A percentile compares a stretch with the other conserved stretches of the same genome.
Conservation (phyloP, 306 rosid genomes). For the Psophocarpus tetragonolobus region DNA sequence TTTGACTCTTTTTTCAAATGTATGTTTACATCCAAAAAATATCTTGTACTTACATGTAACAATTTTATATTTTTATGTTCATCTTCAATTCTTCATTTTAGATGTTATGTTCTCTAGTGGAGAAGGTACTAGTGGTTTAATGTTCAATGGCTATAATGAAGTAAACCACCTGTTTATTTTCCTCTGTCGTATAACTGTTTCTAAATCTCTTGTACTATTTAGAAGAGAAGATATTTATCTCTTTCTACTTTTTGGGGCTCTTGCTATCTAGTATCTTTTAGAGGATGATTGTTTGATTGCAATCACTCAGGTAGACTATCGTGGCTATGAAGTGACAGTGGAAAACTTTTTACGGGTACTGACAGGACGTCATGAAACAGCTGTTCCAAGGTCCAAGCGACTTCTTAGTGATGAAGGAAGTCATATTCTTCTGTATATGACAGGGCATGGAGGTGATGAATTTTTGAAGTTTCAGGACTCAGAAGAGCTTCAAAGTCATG, state of each 20-base stretch:
- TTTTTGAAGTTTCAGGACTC: slow-evolving; percentile 97
- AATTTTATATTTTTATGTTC: slow-evolving; percentile 11
- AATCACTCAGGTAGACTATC: slow-evolving; percentile 84
- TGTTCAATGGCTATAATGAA: neutral
- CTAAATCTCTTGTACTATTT: slow-evolving; percentile 15
- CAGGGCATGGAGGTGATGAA: slow-evolving; percentile 98
- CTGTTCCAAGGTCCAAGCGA: slow-evolving; percentile 97
- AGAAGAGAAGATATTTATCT: slow-evolving; percentile 5
- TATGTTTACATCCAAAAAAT: neutral
- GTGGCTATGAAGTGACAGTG: slow-evolving; percentile 95
- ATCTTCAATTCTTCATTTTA: neutral
- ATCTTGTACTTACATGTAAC: neutral
- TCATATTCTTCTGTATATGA: slow-evolving; percentile 94
- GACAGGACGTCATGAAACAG: slow-evolving; percentile 85
- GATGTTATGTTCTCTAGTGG: slow-evolving; percentile 10
- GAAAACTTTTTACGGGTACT: slow-evolving; percentile 85
- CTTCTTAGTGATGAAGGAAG: slow-evolving; percentile 98
- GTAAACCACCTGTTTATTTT: neutral
- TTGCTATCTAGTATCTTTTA: slow-evolving; percentile 4
- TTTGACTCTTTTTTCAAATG: neutral
- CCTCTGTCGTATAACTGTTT: neutral
- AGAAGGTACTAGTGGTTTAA: neutral
- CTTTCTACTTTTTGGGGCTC: slow-evolving; percentile 19
- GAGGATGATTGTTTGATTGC: slow-evolving; percentile 27
- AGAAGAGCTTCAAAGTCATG: slow-evolving; percentile 99